These are phyloP conservation scores for Nemophila menziesii DNA, from an alignment of 257 asterid genomes.

Conservation along the genomic window DNA sequence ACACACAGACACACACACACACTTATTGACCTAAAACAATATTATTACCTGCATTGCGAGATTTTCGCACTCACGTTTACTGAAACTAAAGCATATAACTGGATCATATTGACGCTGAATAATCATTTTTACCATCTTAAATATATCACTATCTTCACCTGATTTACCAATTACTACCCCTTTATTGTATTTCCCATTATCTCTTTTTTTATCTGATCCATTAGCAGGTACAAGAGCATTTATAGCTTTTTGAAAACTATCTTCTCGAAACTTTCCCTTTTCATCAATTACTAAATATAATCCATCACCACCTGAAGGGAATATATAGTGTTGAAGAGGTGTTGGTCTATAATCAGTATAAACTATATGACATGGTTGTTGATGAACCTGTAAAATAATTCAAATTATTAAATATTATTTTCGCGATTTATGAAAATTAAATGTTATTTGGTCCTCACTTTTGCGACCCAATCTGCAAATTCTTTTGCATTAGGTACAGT, in stretches of 20 bases:
- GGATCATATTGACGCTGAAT: constrained; percentile 92
- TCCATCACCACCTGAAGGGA: constrained; percentile 94
- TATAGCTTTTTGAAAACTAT: constrained; percentile 85
- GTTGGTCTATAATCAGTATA: constrained; percentile 96
- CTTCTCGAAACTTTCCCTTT: constrained; percentile 90
- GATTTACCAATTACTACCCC: constrained; percentile 64
- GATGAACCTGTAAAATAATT: constrained; percentile 67
- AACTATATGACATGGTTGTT: constrained; percentile 95
- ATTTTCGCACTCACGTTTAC: constrained; percentile 96
- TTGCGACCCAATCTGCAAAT: constrained; percentile 96
- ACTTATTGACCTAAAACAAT: background rate
- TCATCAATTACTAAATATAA: constrained; percentile 89
- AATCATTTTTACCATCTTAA: constrained; percentile 97
- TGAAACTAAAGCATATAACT: constrained; percentile 97
- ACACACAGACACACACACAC: background rate
- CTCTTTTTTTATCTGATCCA: constrained; percentile 52
- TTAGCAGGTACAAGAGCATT: constrained; percentile 65
- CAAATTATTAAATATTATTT: background rate
- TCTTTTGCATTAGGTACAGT: constrained; percentile 94
- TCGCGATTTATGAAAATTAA: no score
- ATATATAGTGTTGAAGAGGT: constrained; percentile 91
- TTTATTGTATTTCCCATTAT: constrained; percentile 63
- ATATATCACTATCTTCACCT: constrained; percentile 86
- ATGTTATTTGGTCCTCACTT: constrained; percentile 32
- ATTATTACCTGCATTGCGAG: constrained; percentile 92